These are phyloP conservation scores for Aureobasidium pullulans DNA, from an alignment of 2,329 filamentous ascomycete species.

Conservation along the genomic window DNA sequence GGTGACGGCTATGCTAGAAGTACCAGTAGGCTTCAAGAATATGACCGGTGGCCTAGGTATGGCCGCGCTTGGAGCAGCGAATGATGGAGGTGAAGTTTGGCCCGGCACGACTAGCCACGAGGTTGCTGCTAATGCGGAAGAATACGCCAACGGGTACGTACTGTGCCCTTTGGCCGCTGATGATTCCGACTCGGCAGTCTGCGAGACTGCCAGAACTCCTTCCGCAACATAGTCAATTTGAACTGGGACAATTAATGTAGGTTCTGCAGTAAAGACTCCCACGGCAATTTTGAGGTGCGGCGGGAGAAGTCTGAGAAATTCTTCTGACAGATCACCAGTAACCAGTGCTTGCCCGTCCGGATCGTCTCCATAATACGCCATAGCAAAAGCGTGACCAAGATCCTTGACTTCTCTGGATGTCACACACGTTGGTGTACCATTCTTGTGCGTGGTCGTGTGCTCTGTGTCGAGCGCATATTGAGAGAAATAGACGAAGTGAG, in stretches of 20 bases:
- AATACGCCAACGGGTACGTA: background rate
- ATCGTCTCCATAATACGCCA: slow-evolving; percentile 30
- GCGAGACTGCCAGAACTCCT: slow-evolving; percentile 16
- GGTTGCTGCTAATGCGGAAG: background rate
- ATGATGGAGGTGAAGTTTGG: background rate
- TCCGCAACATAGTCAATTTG: slow-evolving; percentile 29
- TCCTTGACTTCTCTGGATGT: slow-evolving; percentile 29
- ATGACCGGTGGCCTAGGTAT: slow-evolving; percentile 13
- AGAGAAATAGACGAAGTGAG: slow-evolving; percentile 37
- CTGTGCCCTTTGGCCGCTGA: background rate
- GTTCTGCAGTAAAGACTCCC: slow-evolving; percentile 32
- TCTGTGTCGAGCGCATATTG: slow-evolving; percentile 35
- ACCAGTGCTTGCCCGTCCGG: slow-evolving; percentile 23
- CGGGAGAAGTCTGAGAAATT: slow-evolving; percentile 15
- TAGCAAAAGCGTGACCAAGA: slow-evolving; percentile 29
- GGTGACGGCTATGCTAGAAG: background rate
- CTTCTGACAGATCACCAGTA: slow-evolving; percentile 19
- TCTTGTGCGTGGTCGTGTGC: slow-evolving; percentile 19
- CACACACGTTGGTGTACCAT: slow-evolving; percentile 25
- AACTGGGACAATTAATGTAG: slow-evolving; percentile 38
- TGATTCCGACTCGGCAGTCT: background rate
- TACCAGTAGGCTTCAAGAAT: slow-evolving; percentile 16
- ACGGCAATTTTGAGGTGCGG: slow-evolving; percentile 21
- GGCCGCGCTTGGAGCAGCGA: background rate
- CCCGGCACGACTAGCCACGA: background rate